A percentile compares a stretch with the other conserved stretches of the same genome.
Conservation (phyloP, 495 filamentous ascomycete species). For the Coniosporium apollinis region DNA sequence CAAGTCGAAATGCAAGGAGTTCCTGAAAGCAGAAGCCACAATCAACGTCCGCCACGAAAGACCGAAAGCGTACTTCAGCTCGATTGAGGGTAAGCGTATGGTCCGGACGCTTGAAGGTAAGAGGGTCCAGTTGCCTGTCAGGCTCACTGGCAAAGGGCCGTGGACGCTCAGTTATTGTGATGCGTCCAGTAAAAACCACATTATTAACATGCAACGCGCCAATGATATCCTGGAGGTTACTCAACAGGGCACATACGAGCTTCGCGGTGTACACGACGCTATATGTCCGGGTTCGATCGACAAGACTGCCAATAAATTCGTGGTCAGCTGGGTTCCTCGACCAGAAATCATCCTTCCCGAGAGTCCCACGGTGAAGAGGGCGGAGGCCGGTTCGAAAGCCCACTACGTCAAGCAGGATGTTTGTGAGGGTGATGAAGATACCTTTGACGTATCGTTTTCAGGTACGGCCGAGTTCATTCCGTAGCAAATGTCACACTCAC, state of each 20-base stretch:
- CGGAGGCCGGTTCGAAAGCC: conserved; percentile 20
- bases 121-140: conserved; percentile 55
- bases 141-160: conserved; percentile 65
- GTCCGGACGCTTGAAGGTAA: conserved; percentile 61
- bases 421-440: conserved; percentile 86
- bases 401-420: conserved; percentile 58
- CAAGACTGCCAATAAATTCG: conserved; percentile 50
- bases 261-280: conserved; percentile 56
- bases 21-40: conserved; percentile 61
- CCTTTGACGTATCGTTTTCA: conserved; percentile 58
- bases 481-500: conserved; percentile 1
- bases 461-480: conserved; percentile 32
- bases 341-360: conserved; percentile 54
- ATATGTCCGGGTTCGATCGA: conserved; percentile 71
- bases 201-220: conserved; percentile 30
- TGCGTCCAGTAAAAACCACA: conserved; percentile 27
- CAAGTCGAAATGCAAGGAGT: conserved; percentile 66
- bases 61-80: conserved; percentile 68
- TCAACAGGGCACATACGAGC: conserved; percentile 56
- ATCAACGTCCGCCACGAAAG: conserved; percentile 74
- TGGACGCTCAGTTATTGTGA: conserved; percentile 69
- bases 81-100: conserved; percentile 56
- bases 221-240: conserved; percentile 57
- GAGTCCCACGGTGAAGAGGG: conserved; percentile 39
- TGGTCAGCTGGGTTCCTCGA: conserved; percentile 66